Conservation (phyloP, 2,329 filamentous ascomycete species). For the Fusarium floridanum region DNA sequence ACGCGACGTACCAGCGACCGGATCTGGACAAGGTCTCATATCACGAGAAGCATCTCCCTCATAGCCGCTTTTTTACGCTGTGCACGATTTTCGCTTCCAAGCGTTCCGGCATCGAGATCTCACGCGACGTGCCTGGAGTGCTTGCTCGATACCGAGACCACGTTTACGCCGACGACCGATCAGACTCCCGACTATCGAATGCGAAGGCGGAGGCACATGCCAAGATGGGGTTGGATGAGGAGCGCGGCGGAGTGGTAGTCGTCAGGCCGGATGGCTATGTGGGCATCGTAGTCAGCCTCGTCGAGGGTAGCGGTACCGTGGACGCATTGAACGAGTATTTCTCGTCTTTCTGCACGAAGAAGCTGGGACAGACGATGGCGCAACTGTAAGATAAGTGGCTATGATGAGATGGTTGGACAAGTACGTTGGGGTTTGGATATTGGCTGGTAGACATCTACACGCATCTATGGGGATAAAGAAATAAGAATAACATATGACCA, state of each 20-base stretch:
- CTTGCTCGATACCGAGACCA: slow-evolving; percentile 84
- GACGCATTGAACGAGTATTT: slow-evolving; percentile 90
- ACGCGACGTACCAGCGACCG: slow-evolving; percentile 71
- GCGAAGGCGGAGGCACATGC: slow-evolving; percentile 82
- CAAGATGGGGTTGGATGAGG: slow-evolving; percentile 84
- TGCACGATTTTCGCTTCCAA: slow-evolving; percentile 79
- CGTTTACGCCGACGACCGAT: slow-evolving; percentile 87
- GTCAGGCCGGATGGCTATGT: slow-evolving; percentile 91
- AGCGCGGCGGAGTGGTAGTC: slow-evolving; percentile 83
- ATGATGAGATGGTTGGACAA: background rate
- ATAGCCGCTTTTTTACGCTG: slow-evolving; percentile 84
- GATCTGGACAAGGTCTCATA: slow-evolving; percentile 75
- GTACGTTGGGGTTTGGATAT: background rate
- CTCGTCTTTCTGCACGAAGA: slow-evolving; percentile 76
- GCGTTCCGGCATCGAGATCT: slow-evolving; percentile 79
- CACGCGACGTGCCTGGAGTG: slow-evolving; percentile 75
- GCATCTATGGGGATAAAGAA: background rate
- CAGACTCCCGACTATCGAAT: slow-evolving; percentile 76
- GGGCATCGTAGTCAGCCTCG: slow-evolving; percentile 78
- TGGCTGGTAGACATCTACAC: background rate
- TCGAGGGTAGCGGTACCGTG: slow-evolving; percentile 81
- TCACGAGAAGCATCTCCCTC: slow-evolving; percentile 87
- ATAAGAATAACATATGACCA: background rate
- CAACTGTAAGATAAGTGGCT: slow-evolving; percentile 41
- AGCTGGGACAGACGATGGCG: slow-evolving; percentile 53